Evolutionary conservation across 108 stramenopile genomes (phyloP), one percentile per base, ranked within the genome.

Genomic region (Skeletonema tropicum): DNA sequence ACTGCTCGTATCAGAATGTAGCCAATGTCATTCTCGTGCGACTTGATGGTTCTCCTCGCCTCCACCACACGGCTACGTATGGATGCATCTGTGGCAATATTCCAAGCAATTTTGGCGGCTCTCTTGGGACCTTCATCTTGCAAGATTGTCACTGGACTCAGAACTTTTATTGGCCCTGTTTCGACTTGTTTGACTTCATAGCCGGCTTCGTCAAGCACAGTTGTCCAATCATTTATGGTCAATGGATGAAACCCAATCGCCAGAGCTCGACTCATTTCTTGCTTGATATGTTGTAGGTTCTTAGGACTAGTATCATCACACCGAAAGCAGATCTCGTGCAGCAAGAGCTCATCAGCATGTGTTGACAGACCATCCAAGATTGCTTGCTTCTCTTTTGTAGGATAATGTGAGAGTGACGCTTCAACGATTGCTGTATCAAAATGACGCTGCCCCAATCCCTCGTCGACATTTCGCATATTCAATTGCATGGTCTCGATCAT

Each of bases 241-340:
- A 29, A 26, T 12, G 58, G 58, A 1, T 29, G 25, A 30, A 59
- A 59, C 12, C 58, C 58, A 59, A 59, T 59, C 26, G 25, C 29
- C 17, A 59, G 58, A 10, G 58, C 58, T 59, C 29, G 25, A 30
- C 58, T 59, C 58, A 59, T 26, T 2, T 21, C 58, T 12, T 59
- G 25, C 17, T 59, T 59, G 29, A 59, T 59, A 2, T n/a, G 26
- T 3, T 59, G 9, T 12, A 59, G 29, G n/a, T 59, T n/a, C 2
- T 12, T 41, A 41, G 39, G 39, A 12, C 39, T 41, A 41, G 39
- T 2, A 29, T 59, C 58, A 59, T 59, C 58, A 59, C 25, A 26
- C 12, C 29, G 25, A 59, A 59, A 59, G 58, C 29, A 59, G n/a
- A 59, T 30, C 58, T 59, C 58, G n/a, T 59, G 58, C 26, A 59